Percentiles rank a stretch among this genome's conserved stretches.
phyloP scores from a whole-genome alignment of 2,329 filamentous ascomycete genomes.

The Fusarium sp. region DNA sequence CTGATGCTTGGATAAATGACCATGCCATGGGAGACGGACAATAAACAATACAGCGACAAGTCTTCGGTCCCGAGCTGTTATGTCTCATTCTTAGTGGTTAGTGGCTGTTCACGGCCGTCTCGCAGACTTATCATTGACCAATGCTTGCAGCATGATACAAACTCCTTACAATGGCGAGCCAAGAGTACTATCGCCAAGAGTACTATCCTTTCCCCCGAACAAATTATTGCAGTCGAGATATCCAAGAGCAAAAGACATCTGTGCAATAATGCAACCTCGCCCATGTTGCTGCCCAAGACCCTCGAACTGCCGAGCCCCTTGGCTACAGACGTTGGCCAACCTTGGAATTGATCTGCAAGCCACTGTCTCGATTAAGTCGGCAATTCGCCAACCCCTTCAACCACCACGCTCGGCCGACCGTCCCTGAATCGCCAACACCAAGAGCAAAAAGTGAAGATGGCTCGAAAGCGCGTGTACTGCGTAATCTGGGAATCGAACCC shows the following conservation, averaged over 20 bases:
- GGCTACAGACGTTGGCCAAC: not conserved
- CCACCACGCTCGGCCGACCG: not conserved
- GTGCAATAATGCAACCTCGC: not conserved
- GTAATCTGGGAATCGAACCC: slow-evolving; percentile 3
- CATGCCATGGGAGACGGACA: too few species aligned
- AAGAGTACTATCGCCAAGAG: not conserved
- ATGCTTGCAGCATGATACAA: not conserved
- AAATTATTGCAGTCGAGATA: not conserved
- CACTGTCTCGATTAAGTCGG: not conserved
- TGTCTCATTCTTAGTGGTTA: too few species aligned
- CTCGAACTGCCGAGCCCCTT: not conserved
- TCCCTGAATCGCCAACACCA: not conserved
- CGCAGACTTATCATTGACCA: not conserved
- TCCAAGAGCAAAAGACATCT: not conserved
- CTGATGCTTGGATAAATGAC: not conserved
- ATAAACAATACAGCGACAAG: too few species aligned
- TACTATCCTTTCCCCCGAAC: not conserved
- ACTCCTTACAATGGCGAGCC: not conserved
- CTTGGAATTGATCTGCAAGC: not conserved
- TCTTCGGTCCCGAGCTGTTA: too few species aligned
- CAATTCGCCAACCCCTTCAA: not conserved
- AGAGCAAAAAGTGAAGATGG: not conserved
- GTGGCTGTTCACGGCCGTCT: too few species aligned
- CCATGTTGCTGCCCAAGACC: not conserved
- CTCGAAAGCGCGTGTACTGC: not conserved